phyloP scores from a whole-genome alignment of 441 rosid species.

The Isatis lusitanica region DNA sequence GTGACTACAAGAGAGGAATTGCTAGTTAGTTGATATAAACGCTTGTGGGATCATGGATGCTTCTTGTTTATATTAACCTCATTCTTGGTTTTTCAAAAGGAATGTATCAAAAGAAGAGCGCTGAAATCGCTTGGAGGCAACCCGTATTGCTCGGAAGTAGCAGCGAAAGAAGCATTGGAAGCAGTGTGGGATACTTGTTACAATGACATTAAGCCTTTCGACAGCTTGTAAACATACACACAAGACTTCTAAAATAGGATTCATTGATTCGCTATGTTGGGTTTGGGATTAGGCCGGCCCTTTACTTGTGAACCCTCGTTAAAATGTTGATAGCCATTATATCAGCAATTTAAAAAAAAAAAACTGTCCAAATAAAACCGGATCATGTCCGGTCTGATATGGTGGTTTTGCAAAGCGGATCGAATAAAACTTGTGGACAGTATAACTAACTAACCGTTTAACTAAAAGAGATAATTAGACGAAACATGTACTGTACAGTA shows the following conservation, averaged over 20 bases:
- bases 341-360: background rate
- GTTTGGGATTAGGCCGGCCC: background rate
- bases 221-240: conserved; percentile 35
- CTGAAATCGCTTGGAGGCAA: conserved; percentile 65
- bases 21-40: background rate
- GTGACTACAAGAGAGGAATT: conserved; percentile 23
- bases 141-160: conserved; percentile 79
- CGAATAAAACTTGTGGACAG: background rate
- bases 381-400: background rate
- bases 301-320: background rate
- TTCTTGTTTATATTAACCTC: background rate
- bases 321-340: background rate
- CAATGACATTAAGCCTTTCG: conserved; percentile 90
- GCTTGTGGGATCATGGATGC: conserved; percentile 1
- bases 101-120: conserved; percentile 86
- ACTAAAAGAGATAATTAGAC: background rate
- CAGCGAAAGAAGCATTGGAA: conserved; percentile 87
- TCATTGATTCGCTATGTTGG: no score
- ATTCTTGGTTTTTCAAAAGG: conserved; percentile 42
- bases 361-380: no score
- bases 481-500: background rate
- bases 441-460: background rate
- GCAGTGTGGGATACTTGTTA: conserved; percentile 95
- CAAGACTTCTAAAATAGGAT: no score
- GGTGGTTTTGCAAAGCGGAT: background rate